phyloP scores from a whole-genome alignment of 2,329 filamentous ascomycete genomes.

The Aspergillus ochraceoroseus region DNA sequence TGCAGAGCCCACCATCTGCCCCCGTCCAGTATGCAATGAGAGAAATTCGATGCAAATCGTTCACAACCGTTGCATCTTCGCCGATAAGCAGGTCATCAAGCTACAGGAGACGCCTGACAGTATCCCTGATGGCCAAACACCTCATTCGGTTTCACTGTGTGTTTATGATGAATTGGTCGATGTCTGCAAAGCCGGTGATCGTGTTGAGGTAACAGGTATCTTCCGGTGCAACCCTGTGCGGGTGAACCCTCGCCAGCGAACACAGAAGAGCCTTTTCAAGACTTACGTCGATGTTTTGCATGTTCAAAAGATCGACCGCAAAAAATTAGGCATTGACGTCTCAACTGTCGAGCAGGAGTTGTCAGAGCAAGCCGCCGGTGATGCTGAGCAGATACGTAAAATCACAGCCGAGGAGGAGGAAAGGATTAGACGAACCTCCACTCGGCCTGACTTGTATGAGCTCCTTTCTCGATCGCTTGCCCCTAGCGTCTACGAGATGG shows the following conservation, averaged over 20 bases:
- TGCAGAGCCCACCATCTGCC: constrained; percentile 85
- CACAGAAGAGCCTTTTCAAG: constrained; percentile 94
- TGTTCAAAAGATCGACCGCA: constrained; percentile 94
- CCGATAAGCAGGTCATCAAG: constrained; percentile 98
- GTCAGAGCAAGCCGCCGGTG: constrained; percentile 64
- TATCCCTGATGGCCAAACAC: constrained; percentile 91
- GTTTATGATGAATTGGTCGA: constrained; percentile 97
- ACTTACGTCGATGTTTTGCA: constrained; percentile 95
- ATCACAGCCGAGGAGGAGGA: constrained; percentile 81
- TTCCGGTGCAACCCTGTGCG: constrained; percentile 93
- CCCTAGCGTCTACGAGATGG: constrained; percentile 94
- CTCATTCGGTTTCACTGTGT: constrained; percentile 92
- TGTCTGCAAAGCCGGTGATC: constrained; percentile 95
- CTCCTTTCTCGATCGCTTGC: constrained; percentile 84
- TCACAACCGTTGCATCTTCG: constrained; percentile 90
- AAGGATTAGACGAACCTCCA: constrained; percentile 76
- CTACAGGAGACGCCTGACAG: constrained; percentile 94
- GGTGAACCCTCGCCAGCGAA: constrained; percentile 86
- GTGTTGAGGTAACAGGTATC: constrained; percentile 91
- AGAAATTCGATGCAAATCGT: constrained; percentile 98
- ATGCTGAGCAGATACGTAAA: constrained; percentile 76
- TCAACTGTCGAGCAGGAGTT: constrained; percentile 83
- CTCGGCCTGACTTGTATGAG: constrained; percentile 84
- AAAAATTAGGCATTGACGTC: constrained; percentile 82
- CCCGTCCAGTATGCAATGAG: constrained; percentile 71